Percentiles rank a stretch among this genome's conserved stretches.
These are phyloP conservation scores for Cladophialophora carrionii DNA, from an alignment of 2,329 filamentous ascomycete species.

Conservation along the genomic window DNA sequence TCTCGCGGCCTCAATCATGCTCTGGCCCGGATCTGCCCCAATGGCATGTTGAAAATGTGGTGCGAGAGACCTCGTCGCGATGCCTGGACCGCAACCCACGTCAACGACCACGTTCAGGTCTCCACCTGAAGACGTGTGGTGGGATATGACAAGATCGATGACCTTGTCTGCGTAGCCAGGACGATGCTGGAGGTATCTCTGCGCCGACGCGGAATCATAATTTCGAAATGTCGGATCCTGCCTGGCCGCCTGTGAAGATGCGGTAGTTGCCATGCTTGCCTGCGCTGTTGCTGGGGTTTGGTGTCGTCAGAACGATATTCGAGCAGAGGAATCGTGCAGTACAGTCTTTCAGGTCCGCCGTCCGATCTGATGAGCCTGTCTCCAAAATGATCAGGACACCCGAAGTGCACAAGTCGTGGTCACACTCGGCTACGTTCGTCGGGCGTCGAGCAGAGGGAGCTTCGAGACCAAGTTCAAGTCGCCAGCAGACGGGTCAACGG, in stretches of 20 bases:
- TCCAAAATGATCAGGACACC: too few species aligned
- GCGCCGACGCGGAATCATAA: constrained; percentile 51
- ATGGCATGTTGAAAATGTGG: constrained; percentile 52
- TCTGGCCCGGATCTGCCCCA: constrained; percentile 57
- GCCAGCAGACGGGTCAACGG: neutral
- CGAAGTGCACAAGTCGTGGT: too few species aligned
- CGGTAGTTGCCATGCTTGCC: constrained; percentile 15
- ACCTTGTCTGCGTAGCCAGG: constrained; percentile 51
- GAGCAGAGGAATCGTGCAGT: neutral
- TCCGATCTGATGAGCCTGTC: too few species aligned
- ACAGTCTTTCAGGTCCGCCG: too few species aligned
- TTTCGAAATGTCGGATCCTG: constrained; percentile 52
- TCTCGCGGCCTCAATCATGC: constrained; percentile 58
- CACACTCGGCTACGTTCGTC: too few species aligned
- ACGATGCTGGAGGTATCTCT: constrained; percentile 51
- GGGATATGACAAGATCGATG: constrained; percentile 53
- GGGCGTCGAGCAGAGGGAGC: too few species aligned
- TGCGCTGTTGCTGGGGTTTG: neutral
- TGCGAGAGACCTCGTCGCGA: constrained; percentile 52
- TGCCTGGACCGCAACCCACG: constrained; percentile 62
- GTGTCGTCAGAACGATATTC: neutral
- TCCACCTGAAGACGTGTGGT: constrained; percentile 55
- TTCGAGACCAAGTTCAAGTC: neutral
- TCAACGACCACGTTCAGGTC: constrained; percentile 53
- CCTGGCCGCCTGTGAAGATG: neutral